These are phyloP conservation scores for Marsdenia floribunda DNA, from an alignment of 257 asterid species.

Conservation along the genomic window DNA sequence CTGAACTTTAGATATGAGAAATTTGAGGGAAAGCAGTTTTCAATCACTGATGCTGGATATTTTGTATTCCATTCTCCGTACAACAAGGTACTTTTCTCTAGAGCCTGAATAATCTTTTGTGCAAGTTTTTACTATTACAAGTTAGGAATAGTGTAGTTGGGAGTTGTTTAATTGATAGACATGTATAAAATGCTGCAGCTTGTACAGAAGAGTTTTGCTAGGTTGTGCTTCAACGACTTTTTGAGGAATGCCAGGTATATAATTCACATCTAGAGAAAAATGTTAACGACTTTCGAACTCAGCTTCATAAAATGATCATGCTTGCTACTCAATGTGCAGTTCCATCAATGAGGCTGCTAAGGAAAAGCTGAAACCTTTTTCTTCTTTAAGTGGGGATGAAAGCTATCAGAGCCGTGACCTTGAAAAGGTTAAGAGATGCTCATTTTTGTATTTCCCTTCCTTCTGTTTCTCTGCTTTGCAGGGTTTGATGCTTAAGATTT, in stretches of 20 bases:
- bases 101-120: background rate
- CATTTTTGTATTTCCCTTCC: background rate
- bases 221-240: constrained; percentile 78
- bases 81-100: constrained; percentile 64
- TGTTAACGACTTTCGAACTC: background rate
- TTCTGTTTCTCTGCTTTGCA: background rate
- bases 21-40: constrained; percentile 75
- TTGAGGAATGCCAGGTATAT: constrained; percentile 64
- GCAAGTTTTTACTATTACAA: background rate
- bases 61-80: constrained; percentile 96
- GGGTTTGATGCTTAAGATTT: background rate
- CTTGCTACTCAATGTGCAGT: constrained; percentile 37
- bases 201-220: constrained; percentile 93
- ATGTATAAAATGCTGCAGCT: constrained; percentile 56
- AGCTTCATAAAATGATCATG: constrained; percentile 6
- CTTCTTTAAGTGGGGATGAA: constrained; percentile 63
- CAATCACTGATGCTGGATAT: constrained; percentile 69
- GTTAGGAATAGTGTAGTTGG: background rate
- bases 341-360: constrained; percentile 75
- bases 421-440: constrained; percentile 59
- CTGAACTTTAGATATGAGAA: constrained; percentile 60
- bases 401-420: constrained; percentile 97
- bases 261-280: background rate
- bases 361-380: constrained; percentile 64
- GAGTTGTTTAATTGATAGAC: background rate